Evolutionary conservation across 1,284 basidiomycete species (phyloP), one percentile per base, ranked within the genome.

Genomic region (Vanrija sp.): DNA sequence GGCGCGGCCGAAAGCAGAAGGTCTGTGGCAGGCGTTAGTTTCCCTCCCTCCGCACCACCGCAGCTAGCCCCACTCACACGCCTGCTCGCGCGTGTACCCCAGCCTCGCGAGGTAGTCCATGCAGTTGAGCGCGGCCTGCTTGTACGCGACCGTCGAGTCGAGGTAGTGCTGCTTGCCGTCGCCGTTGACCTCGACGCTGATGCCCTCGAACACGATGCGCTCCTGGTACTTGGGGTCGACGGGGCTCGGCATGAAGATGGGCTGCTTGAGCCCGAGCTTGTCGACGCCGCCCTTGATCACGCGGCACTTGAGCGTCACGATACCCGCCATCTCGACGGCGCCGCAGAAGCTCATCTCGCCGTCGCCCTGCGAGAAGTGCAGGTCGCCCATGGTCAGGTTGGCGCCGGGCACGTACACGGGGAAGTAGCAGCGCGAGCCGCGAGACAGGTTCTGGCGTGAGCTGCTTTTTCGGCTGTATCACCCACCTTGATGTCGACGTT

Each of bases 341-440:
- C 51, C 55, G 44, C 55, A 52, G 43, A 57, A 55, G n/a, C 52
- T 60, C n/a, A 54, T 44, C 78, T 87, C 85, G 53, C 86, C 85
- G 78, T 89, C 87, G 25, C 86, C 87, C 72, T 89, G 87, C 16
- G 85, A 86, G 73, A 88, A 89, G 68, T 89, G 87, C 38, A 89
- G 75, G 67, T 89, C 87, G 1, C 87, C 87, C 26, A 89, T 82
- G 0, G 86, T 86, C 5, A 89, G 76, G 65, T 87, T 87, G 10
- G 86, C 87, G 5, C 86, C 87, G 49, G 83, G 79, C 26, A 88
- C 74, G 64, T 86, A 89, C 5, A 89, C 86, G 0, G 87, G 87
- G 51, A 57, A 57, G 28, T 49, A 57, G 38, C 50, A 51, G 14
- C 54, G 54, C 9, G 54, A 55, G 8, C 54, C 46, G 42, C 50